Base-by-base conservation (phyloP, 768 basidiomycete species). In the Mycena crocata region DNA sequence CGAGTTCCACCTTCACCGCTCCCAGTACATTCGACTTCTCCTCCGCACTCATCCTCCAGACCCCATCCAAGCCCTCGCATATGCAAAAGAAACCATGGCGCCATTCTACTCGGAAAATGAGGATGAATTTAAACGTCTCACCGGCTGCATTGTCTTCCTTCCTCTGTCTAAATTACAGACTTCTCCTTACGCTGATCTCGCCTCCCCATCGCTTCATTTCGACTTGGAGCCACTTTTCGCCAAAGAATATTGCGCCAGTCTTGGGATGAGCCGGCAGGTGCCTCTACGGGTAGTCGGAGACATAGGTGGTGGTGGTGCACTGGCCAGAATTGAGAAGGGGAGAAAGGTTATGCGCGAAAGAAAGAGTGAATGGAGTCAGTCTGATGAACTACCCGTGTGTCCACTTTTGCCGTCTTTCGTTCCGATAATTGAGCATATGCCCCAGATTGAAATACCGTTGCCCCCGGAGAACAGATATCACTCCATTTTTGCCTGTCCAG, bases 401-500 rank as follows among this genome's bases (percentile, higher is more conserved):
- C 23, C 49, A 46, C 64, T 10, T 55, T 37, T 44, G 31, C 32
- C 45, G 63, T 49, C 35, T 42, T 55, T 44, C 15, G 26, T 59
- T 57, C 54, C 32, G 35, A 44, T 48, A 58, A 46, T 15, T 30
- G 32, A 68, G 19, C 21, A 37, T 31, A 21, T 26, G n/a, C 32
- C 59, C 1, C 70, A 99, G 97, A 96, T 99, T 72, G 97, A 98
- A 81, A 94, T 99, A 68, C 94, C 94, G 1, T 76, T 99, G 14
- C 88, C 93, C 1, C 84, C 93, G 2, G 90, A 93, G 69, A 92
- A 96, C 73, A 86, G 95, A 31, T 99, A 96, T 79, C 98, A 99
- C 77, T 98, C 96, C 1, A 92, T 99, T 62, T 99, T 99, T 77
- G 91, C 95, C 50, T 99, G 98, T 78, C 94, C 98, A 0, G 98